Base-by-base conservation (phyloP, 176 grass and related monocot genomes). In the Triticum aestivum region DNA sequence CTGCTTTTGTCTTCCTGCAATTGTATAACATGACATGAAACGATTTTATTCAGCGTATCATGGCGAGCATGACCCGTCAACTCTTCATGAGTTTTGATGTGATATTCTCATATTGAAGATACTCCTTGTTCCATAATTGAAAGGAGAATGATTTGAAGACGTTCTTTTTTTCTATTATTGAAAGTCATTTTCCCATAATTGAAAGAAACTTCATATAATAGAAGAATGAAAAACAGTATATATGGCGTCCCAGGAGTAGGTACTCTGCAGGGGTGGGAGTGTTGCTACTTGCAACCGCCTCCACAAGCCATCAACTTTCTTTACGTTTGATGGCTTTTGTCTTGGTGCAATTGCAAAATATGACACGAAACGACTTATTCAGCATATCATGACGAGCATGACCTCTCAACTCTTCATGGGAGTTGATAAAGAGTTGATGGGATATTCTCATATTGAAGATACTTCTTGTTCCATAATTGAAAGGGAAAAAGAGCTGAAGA, bases 191-290 rank as follows among this genome's bases (percentile, higher is more conserved):
- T 73, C 73, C 78, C 20, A 4, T 72, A 66, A 65, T 83, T 8
- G 24, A 83, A 83, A 44, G 65, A 14, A 79, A 86, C 41, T 15
- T 59, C 33, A 68, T 67, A 69, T 18, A 82, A 82, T 33, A 26
- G 20, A 72, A 74, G 24, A 87, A 73, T 45, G 65, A 64, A 65
- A 65, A 66, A 73, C 23, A 58, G 8, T 42, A 47, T 49, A 58
- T 24, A 34, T 78, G 30, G 79, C 24, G 23, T 45, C 56, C 69
- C 51, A 38, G 20, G 59, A 84, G 85, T 84, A 11, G 89, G 59
- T 83, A 58, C 17, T 64, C 17, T 14, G 33, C 73, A 70, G 41
- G 51, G 30, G 21, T 87, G 45, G 59, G 13, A 74, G 70, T 83
- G 72, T 27, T 35, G 26, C 65, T 56, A 49, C 11, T 29, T 10